Evolutionary conservation across 345 rosid genomes (phyloP).

Genomic region (Arabidopsis thaliana): DNA sequence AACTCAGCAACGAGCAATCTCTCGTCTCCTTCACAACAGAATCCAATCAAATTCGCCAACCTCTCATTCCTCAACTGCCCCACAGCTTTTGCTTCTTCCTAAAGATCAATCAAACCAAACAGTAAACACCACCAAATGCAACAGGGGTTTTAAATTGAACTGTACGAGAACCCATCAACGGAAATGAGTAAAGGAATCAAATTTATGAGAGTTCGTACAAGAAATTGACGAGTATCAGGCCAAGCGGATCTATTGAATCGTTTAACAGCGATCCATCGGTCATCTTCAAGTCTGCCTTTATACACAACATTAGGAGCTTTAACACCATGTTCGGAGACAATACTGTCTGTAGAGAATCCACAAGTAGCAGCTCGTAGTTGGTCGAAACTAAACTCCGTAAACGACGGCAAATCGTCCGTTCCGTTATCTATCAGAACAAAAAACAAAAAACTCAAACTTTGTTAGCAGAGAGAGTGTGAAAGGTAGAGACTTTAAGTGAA

Average conservation of each 20-base stretch:
- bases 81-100: conserved; percentile 85
- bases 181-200: conserved; percentile 16
- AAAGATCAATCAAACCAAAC: conserved; percentile 33
- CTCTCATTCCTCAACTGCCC: conserved; percentile 76
- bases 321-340: conserved; percentile 88
- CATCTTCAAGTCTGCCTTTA: conserved; percentile 71
- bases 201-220: conserved; percentile 47
- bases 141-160: neutral
- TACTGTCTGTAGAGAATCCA: conserved; percentile 68
- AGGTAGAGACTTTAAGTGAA: conserved; percentile 27
- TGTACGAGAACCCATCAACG: conserved; percentile 14
- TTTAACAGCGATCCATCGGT: conserved; percentile 70
- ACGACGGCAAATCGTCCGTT: conserved; percentile 58
- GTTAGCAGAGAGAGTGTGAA: conserved; percentile 21
- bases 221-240: conserved; percentile 89
- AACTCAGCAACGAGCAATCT: conserved; percentile 85
- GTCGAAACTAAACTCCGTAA: conserved; percentile 69
- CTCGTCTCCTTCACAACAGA: conserved; percentile 84
- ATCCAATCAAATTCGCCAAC: conserved; percentile 76
- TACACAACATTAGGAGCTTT: conserved; percentile 89
- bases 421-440: conserved; percentile 58
- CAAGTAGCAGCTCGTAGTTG: conserved; percentile 68
- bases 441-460: conserved; percentile 5
- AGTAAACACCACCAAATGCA: conserved; percentile 31
- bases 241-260: conserved; percentile 80